phyloP scores from a whole-genome alignment of 2,329 filamentous ascomycete genomes.

The Ophiostoma ips region DNA sequence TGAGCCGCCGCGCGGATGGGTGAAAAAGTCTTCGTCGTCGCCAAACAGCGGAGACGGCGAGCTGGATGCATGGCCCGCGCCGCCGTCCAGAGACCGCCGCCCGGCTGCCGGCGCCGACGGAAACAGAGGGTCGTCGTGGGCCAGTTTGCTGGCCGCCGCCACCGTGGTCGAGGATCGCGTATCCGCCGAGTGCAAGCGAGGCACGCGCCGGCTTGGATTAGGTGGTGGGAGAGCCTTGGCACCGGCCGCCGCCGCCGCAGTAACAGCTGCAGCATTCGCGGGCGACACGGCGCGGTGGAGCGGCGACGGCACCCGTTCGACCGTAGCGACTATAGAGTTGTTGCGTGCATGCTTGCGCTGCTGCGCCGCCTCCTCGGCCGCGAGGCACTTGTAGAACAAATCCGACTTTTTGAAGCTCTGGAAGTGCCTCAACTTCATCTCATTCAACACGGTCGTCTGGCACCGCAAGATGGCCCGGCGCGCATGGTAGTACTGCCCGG shows the following conservation, averaged over 20 bases:
- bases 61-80: slow-evolving; percentile 7
- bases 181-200: neutral
- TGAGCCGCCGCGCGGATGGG: neutral
- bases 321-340: neutral
- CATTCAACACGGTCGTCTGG: slow-evolving; percentile 71
- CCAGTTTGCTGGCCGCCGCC: no score
- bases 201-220: neutral
- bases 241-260: neutral
- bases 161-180: neutral
- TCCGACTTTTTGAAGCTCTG: slow-evolving; percentile 84
- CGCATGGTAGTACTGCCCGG: slow-evolving; percentile 70
- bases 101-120: neutral
- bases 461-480: slow-evolving; percentile 67
- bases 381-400: slow-evolving; percentile 89
- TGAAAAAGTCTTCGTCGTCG: slow-evolving; percentile 57
- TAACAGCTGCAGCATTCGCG: no score
- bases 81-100: slow-evolving; percentile 56
- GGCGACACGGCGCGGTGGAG: neutral
- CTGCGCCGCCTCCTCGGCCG: slow-evolving; percentile 56
- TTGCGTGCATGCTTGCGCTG: slow-evolving; percentile 9
- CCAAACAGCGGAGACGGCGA: slow-evolving; percentile 51
- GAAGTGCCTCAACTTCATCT: slow-evolving; percentile 70
- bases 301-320: neutral
- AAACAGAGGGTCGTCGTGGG: neutral
- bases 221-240: neutral